Conservation (phyloP, 306 rosid species). For the Rosa chinensis region DNA sequence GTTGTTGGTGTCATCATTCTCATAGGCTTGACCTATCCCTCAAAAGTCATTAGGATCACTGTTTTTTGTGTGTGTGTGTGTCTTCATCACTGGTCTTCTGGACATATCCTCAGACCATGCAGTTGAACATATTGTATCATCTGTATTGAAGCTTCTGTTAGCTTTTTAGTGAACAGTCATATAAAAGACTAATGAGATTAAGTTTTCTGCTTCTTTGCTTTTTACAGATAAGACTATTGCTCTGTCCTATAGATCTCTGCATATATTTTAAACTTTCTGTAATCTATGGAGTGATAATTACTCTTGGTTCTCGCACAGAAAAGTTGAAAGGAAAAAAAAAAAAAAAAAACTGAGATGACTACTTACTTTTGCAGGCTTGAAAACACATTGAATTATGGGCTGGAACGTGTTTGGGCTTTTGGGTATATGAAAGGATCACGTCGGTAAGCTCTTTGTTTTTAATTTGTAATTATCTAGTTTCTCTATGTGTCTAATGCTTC, state of each 20-base stretch:
- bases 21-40: not conserved
- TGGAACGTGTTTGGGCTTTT: constrained; percentile 99
- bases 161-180: not conserved
- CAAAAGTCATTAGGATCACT: not conserved
- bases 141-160: not conserved
- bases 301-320: not conserved
- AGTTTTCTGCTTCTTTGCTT: not conserved
- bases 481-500: not conserved
- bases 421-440: constrained; percentile 94
- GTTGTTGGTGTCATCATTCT: not conserved
- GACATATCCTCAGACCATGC: not conserved
- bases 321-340: not conserved
- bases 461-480: not conserved
- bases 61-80: not conserved
- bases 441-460: constrained; percentile 51
- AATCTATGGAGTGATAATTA: not conserved
- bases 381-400: constrained; percentile 95
- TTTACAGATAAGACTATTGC: not conserved
- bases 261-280: not conserved
- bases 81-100: not conserved
- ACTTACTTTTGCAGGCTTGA: constrained; percentile 71
- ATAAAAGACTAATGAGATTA: not conserved
- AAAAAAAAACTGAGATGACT: not conserved
- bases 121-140: not conserved
- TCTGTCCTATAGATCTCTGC: not conserved